Percentiles rank a stretch among this genome's conserved stretches.
Evolutionary conservation across 805 yeast species (phyloP).

Genomic region (Kockiozyma suomiensis): DNA sequence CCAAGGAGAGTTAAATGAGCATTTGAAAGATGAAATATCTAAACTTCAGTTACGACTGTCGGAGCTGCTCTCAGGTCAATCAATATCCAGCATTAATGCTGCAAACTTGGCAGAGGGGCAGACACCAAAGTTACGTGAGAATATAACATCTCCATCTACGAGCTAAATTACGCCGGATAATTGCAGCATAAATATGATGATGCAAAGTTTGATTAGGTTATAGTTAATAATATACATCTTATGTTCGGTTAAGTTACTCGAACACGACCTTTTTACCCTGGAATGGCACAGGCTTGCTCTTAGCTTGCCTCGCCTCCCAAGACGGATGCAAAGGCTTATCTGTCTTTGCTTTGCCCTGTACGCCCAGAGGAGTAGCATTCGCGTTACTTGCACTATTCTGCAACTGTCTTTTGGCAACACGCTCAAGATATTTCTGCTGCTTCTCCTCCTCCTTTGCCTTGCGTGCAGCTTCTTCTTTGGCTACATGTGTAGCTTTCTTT

Average conservation of each 20-base stretch:
- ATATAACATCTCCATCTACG: no score
- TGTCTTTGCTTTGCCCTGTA: neutral
- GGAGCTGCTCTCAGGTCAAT: no score
- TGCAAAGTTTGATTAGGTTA: no score
- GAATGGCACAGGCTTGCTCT: constrained; percentile 61
- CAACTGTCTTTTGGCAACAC: constrained; percentile 8
- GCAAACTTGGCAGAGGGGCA: no score
- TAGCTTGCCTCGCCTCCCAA: constrained; percentile 87
- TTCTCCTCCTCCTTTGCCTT: constrained; percentile 65
- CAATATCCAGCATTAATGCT: no score
- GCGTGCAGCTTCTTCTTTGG: constrained; percentile 60
- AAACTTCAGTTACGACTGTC: no score
- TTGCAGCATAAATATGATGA: no score
- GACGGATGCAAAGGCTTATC: constrained; percentile 79
- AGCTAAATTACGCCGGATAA: no score
- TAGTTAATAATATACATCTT: neutral
- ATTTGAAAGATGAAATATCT: no score
- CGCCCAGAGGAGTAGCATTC: constrained; percentile 10
- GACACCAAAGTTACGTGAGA: no score
- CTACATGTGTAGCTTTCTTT: constrained; percentile 75
- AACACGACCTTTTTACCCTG: constrained; percentile 84
- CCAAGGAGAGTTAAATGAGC: no score
- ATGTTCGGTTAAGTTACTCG: constrained; percentile 45
- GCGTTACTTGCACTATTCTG: constrained; percentile 14
- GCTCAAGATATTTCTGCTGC: constrained; percentile 12